These are phyloP conservation scores for Trematosphaeria pertusa DNA, from an alignment of 2,329 filamentous ascomycete genomes.

Conservation along the genomic window DNA sequence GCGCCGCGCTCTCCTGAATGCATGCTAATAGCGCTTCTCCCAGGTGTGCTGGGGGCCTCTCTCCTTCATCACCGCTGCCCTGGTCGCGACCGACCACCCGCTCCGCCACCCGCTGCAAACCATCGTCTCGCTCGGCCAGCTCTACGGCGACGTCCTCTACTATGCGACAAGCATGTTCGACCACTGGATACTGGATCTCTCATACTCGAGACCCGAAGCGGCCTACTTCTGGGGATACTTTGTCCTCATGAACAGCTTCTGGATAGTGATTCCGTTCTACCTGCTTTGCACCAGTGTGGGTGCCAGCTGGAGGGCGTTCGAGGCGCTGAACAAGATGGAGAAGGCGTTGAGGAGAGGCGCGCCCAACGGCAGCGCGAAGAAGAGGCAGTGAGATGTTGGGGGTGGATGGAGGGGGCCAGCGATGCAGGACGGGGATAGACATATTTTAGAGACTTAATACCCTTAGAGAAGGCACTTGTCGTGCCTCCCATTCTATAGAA, in stretches of 20 bases:
- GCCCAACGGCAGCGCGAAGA: conserved; percentile 38
- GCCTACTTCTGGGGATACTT: conserved; percentile 73
- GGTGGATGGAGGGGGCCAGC: no score
- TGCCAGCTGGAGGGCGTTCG: conserved; percentile 43
- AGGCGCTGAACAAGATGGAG: conserved; percentile 44
- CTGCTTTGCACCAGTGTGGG: conserved; percentile 44
- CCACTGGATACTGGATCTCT: conserved; percentile 59
- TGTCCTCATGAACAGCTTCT: conserved; percentile 70
- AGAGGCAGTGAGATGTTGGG: conserved; percentile 39
- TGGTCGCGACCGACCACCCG: conserved; percentile 62
- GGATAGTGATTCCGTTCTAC: conserved; percentile 65
- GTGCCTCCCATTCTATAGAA: no score
- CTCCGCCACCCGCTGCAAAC: conserved; percentile 66
- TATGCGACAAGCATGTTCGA: conserved; percentile 70
- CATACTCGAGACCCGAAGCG: conserved; percentile 67
- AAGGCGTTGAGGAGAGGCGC: conserved; percentile 35
- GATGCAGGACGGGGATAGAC: no score
- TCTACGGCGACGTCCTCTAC: conserved; percentile 70
- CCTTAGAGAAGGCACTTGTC: no score
- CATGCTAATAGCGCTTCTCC: no score
- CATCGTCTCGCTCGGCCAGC: conserved; percentile 67
- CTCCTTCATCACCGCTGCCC: conserved; percentile 62
- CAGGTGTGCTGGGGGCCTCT: conserved; percentile 68
- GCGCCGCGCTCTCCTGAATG: no score
- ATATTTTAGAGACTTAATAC: no score